Evolutionary conservation across 2,329 filamentous ascomycete genomes (phyloP).

Genomic region (Fusarium aywerte): DNA sequence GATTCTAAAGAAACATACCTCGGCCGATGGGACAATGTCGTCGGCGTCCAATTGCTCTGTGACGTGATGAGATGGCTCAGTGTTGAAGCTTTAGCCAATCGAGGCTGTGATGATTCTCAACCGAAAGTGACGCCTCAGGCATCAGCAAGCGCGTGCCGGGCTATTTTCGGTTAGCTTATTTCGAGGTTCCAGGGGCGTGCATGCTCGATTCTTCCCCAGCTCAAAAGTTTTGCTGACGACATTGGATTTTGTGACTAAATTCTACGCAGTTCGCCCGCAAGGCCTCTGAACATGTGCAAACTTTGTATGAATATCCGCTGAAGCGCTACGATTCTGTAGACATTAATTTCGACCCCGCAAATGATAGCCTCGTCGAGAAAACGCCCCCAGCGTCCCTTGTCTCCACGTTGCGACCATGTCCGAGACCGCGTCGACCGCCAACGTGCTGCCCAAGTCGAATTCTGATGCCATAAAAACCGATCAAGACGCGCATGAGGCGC

Average conservation of each 20-base stretch:
- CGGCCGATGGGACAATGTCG: conserved; percentile 48
- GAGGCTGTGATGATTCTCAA: conserved; percentile 50
- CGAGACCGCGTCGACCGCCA: conserved; percentile 68
- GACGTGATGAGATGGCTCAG: conserved; percentile 47
- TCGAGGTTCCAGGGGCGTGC: conserved; percentile 39
- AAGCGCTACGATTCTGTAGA: conserved; percentile 63
- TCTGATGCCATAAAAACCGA: conserved; percentile 43
- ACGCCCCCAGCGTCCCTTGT: conserved; percentile 59
- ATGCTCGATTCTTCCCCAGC: conserved; percentile 48
- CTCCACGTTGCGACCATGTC: conserved; percentile 65
- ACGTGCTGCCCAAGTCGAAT: conserved; percentile 50
- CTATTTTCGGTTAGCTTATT: conserved; percentile 45
- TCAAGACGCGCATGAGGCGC: conserved; percentile 37
- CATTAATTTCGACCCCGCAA: conserved; percentile 64
- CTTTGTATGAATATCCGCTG: conserved; percentile 58
- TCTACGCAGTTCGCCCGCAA: conserved; percentile 58
- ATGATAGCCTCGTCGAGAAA: conserved; percentile 68
- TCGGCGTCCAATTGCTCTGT: conserved; percentile 54
- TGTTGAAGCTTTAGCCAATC: conserved; percentile 47
- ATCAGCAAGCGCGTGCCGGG: conserved; percentile 38
- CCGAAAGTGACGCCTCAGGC: conserved; percentile 51
- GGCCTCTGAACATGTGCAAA: conserved; percentile 67
- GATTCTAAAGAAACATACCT: conserved; percentile 41
- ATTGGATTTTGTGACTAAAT: conserved; percentile 56
- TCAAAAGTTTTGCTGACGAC: conserved; percentile 64